A percentile compares a stretch with the other conserved stretches of the same genome.
Conservation (phyloP, 768 basidiomycete genomes). For the Podaxis carcinomalis region DNA sequence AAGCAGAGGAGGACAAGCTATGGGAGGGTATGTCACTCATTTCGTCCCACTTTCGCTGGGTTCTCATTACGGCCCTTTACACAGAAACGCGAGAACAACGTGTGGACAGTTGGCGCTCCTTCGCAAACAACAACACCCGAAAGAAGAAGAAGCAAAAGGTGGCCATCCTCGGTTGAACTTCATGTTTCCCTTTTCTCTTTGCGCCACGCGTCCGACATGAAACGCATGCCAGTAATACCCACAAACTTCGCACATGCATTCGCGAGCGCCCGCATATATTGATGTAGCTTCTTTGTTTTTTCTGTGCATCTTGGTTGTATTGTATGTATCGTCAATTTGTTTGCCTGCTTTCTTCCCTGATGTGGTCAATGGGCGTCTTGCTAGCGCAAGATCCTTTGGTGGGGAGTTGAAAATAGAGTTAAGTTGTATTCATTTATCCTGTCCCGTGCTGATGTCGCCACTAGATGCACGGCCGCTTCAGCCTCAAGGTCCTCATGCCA, state of each 20-base stretch:
- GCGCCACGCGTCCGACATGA: slow-evolving; percentile 1
- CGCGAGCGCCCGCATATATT: neutral
- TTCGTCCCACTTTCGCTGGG: neutral
- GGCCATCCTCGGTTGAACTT: slow-evolving; percentile 56
- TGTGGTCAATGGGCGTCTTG: neutral
- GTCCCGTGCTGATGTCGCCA: slow-evolving; percentile 15
- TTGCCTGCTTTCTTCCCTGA: slow-evolving; percentile 5
- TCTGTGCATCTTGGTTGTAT: slow-evolving; percentile 5
- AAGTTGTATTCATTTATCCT: slow-evolving; percentile 14
- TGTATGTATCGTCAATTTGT: slow-evolving; percentile 12
- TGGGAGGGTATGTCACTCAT: slow-evolving; percentile 72
- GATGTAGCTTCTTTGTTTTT: slow-evolving; percentile 1
- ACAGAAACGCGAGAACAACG: slow-evolving; percentile 74
- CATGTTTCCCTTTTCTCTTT: slow-evolving; percentile 12
- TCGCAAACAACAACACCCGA: slow-evolving; percentile 56
- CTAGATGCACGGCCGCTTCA: slow-evolving; percentile 8
- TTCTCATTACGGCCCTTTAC: neutral
- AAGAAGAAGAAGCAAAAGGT: slow-evolving; percentile 83
- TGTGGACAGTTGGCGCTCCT: slow-evolving; percentile 81
- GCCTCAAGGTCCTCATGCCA: neutral
- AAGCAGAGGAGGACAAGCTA: slow-evolving; percentile 79
- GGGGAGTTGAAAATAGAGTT: slow-evolving; percentile 8
- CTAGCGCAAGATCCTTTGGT: neutral
- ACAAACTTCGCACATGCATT: slow-evolving; percentile 1
- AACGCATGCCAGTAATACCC: slow-evolving; percentile 9